Conservation (phyloP, 176 grass and related monocot genomes). For the Neostapfia colusana region DNA sequence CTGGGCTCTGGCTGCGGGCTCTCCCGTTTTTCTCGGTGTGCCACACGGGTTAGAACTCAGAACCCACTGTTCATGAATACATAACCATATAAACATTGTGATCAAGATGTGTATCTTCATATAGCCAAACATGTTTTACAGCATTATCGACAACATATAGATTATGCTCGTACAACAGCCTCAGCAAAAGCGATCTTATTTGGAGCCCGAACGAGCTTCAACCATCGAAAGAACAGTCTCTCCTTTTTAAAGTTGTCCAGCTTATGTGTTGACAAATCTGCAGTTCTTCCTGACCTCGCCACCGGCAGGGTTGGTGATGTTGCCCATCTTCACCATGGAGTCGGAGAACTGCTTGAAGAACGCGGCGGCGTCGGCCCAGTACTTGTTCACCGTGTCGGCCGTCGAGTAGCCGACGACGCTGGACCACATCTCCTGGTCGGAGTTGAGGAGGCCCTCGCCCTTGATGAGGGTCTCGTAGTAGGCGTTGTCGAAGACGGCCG, state of each 20-base stretch:
- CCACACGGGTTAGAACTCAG: no score
- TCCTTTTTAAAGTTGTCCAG: neutral
- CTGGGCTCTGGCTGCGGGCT: no score
- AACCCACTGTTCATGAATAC: no score
- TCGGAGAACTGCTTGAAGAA: slow-evolving; percentile 96
- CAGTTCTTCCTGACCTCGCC: slow-evolving; percentile 90
- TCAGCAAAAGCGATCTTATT: slow-evolving; percentile 39
- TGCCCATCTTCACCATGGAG: slow-evolving; percentile 99
- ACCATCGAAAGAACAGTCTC: slow-evolving; percentile 28
- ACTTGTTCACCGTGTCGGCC: slow-evolving; percentile 67
- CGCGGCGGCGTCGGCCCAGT: slow-evolving; percentile 62
- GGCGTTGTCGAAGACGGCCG: slow-evolving; percentile 73
- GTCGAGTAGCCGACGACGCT: slow-evolving; percentile 62
- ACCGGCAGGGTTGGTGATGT: slow-evolving; percentile 82
- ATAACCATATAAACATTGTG: no score
- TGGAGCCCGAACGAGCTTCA: neutral
- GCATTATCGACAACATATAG: neutral
- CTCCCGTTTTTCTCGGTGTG: no score
- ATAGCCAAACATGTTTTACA: slow-evolving; percentile 6
- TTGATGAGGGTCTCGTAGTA: slow-evolving; percentile 68
- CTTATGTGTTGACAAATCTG: slow-evolving; percentile 91
- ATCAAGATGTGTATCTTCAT: neutral
- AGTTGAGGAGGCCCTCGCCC: slow-evolving; percentile 86
- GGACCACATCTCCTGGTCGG: slow-evolving; percentile 99
- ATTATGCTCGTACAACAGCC: slow-evolving; percentile 24